A percentile compares a stretch with the other conserved stretches of the same genome.
Evolutionary conservation across 2,329 filamentous ascomycete genomes (phyloP).

Genomic region (Chrysoporthe deuterocubensis): DNA sequence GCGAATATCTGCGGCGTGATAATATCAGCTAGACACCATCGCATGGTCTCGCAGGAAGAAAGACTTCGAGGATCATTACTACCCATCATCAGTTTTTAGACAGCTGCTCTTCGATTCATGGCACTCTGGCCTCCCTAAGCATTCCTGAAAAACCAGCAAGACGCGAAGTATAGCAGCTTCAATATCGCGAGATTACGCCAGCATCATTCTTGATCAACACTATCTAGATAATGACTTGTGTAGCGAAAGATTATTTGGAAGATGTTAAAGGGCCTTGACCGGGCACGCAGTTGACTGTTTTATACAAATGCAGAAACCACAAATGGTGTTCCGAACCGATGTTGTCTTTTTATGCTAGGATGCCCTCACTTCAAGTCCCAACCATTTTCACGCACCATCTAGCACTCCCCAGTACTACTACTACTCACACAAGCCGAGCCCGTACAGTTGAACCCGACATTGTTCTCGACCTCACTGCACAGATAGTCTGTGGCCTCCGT

Average conservation of each 20-base stretch:
- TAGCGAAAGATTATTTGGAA: background rate
- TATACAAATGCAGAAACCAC: too few species aligned
- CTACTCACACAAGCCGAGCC: conserved; percentile 17
- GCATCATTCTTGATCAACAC: background rate
- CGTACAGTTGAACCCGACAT: conserved; percentile 23
- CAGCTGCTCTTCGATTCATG: too few species aligned
- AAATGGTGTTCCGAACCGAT: background rate
- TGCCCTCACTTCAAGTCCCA: background rate
- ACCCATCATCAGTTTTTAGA: too few species aligned
- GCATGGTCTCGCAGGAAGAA: too few species aligned
- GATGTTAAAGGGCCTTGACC: too few species aligned
- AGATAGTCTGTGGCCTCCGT: conserved; percentile 18
- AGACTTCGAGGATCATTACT: too few species aligned
- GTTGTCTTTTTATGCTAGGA: background rate
- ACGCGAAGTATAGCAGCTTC: background rate
- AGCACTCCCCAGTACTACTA: conserved; percentile 11
- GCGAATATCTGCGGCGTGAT: too few species aligned
- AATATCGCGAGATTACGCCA: background rate
- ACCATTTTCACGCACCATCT: background rate
- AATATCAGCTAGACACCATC: too few species aligned
- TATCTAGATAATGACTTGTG: background rate
- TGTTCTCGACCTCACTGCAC: conserved; percentile 17
- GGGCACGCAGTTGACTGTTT: too few species aligned
- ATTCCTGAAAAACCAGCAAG: background rate
- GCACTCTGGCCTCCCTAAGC: background rate